Evolutionary conservation across 768 basidiomycete genomes (phyloP), one percentile per base, ranked within the genome.

Genomic region (Amanita phalloides): DNA sequence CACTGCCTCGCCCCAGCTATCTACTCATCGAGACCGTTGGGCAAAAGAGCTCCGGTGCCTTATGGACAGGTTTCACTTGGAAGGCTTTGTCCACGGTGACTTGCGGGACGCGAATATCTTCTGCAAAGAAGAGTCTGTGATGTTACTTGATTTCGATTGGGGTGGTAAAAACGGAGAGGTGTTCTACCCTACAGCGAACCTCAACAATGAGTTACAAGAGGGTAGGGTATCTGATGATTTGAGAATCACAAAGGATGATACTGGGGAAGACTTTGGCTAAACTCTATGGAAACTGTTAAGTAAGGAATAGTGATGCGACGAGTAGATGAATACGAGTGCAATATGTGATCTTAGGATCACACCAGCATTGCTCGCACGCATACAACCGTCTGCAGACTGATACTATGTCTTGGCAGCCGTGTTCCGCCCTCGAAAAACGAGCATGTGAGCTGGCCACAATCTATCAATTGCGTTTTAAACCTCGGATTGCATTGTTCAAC

Each of bases 101-200:
- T 39, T 61, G 9, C 48, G 57, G 3, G 56, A 59, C 41, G 39
- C 52, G 9, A 63, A 64, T 45, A 59, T 63, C 44, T 30, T 64
- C 45, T 38, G 47, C 45, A 33, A 51, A 25, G 51, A 25, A 3
- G 33, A 43, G 20, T 33, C 30, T 33, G 45, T 56, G n/a, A 30
- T n/a, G 39, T 48, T 64, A n/a, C 41, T 62, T 28, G 58, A 63
- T 49, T 64, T 62, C 41, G 61, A 64, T 48, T 64, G 58, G 63
- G 55, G 57, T 7, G 62, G 62, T 8, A 51, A 48, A 43, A 49
- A 30, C 21, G 57, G 50, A 3, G 49, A 56, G 38, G 57, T 48
- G 41, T 41, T 39, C 36, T 64, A 62, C 49, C 62, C 60, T 13
- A 49, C 49, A 23, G 36, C 17, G 26, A 41, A 45, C 26, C 56